A percentile compares a stretch with the other conserved stretches of the same genome.
phyloP scores from a whole-genome alignment of 1,284 basidiomycete genomes.

The Puccinia horiana region DNA sequence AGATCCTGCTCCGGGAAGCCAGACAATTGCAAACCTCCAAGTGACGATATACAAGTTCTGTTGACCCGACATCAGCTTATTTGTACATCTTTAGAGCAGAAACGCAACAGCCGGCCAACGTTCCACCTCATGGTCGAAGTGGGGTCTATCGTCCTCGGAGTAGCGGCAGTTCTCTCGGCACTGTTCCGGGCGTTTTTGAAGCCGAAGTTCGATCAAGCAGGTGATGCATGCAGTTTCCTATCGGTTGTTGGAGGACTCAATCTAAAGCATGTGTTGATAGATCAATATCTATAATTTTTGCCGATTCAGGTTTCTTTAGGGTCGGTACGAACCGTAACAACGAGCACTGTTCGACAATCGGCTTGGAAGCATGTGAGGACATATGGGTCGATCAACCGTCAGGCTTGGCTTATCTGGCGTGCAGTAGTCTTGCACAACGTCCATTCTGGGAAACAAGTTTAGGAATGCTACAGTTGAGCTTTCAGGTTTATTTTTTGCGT shows the following conservation, averaged over 20 bases:
- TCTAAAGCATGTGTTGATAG: neutral
- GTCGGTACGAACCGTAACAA: constrained; percentile 27
- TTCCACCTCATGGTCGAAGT: constrained; percentile 34
- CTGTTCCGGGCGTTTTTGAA: constrained; percentile 38
- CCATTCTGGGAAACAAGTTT: constrained; percentile 26
- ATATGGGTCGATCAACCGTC: constrained; percentile 25
- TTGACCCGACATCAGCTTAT: neutral
- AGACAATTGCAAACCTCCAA: neutral
- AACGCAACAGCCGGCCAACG: neutral
- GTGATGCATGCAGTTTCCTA: constrained; percentile 11
- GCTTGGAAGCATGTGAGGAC: constrained; percentile 42
- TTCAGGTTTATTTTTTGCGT: neutral
- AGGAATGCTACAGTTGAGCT: constrained; percentile 22
- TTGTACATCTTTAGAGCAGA: neutral
- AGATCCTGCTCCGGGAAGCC: too few species aligned
- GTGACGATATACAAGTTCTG: neutral
- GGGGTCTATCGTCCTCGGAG: constrained; percentile 21
- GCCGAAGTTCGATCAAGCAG: constrained; percentile 32
- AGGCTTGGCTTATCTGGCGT: constrained; percentile 41
- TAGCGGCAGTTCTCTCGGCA: constrained; percentile 24
- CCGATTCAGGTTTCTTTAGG: constrained; percentile 26
- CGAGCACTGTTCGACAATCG: constrained; percentile 39
- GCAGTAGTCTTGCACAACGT: constrained; percentile 22
- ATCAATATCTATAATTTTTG: neutral
- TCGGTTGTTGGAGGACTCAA: neutral